phyloP scores from a whole-genome alignment of 2,329 filamentous ascomycete genomes.

The Fonsecaea monophora region DNA sequence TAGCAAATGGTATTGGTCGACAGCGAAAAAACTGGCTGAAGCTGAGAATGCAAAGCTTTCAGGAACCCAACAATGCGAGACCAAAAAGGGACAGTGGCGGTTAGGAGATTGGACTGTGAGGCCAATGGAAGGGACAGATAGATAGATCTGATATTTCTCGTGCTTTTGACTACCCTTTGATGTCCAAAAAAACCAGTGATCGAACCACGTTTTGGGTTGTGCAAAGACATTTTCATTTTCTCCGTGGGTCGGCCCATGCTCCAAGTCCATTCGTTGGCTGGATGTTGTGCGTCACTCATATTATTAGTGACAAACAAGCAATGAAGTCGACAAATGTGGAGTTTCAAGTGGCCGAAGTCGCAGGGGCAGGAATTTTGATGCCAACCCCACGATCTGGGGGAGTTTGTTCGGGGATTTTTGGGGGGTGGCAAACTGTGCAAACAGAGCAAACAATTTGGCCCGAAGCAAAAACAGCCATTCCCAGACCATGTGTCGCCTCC shows the following conservation, averaged over 20 bases:
- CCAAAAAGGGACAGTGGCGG: neutral
- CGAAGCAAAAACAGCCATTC: neutral
- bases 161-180: slow-evolving; percentile 7
- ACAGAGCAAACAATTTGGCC: slow-evolving; percentile 15
- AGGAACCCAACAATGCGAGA: neutral
- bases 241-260: slow-evolving; percentile 4
- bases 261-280: slow-evolving; percentile 8
- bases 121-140: neutral
- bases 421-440: slow-evolving; percentile 17
- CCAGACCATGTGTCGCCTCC: slow-evolving; percentile 8
- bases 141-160: slow-evolving; percentile 9
- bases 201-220: slow-evolving; percentile 19
- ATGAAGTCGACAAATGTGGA: slow-evolving; percentile 6
- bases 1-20: neutral
- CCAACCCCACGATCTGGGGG: slow-evolving; percentile 3
- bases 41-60: neutral
- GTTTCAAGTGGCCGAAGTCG: slow-evolving; percentile 15
- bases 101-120: neutral
- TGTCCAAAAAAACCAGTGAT: neutral
- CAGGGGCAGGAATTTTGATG: slow-evolving; percentile 2
- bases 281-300: slow-evolving; percentile 2
- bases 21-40: neutral
- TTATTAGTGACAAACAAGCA: slow-evolving; percentile 3
- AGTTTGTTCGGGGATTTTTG: slow-evolving; percentile 4
- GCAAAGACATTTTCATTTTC: slow-evolving; percentile 8